Percentiles rank a stretch among this genome's conserved stretches.
These are phyloP conservation scores for Cyberlindnera saturnus DNA, from an alignment of 805 yeast species.

Conservation along the genomic window DNA sequence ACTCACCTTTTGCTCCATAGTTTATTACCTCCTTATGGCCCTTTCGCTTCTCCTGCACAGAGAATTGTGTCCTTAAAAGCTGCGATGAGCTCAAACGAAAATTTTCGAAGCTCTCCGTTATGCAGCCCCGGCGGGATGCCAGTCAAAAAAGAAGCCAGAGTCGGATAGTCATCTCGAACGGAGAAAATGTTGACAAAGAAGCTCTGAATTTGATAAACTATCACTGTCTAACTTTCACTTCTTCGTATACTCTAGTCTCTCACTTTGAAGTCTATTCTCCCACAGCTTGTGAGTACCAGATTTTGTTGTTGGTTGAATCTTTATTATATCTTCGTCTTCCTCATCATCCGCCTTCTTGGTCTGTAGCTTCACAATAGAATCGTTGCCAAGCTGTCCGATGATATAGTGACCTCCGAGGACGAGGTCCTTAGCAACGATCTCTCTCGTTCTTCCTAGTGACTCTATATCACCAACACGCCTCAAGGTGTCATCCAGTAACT, in stretches of 20 bases:
- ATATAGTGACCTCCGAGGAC: conserved; percentile 42
- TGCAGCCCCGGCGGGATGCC: too few species aligned
- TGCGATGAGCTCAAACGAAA: neutral
- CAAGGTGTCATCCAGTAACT: conserved; percentile 55
- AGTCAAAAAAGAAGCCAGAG: too few species aligned
- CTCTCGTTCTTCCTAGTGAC: conserved; percentile 72
- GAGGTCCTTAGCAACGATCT: conserved; percentile 65
- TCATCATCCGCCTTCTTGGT: conserved; percentile 10
- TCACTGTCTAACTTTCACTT: too few species aligned
- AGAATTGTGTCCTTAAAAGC: neutral
- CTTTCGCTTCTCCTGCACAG: neutral
- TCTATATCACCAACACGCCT: conserved; percentile 72
- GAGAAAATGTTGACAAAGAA: too few species aligned
- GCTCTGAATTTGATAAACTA: too few species aligned
- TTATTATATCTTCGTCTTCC: conserved; percentile 19
- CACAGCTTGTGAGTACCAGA: conserved; percentile 20
- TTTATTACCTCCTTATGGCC: neutral
- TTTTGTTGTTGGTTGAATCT: conserved; percentile 23
- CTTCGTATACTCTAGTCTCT: neutral
- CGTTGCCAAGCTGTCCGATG: conserved; percentile 10
- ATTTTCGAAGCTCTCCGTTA: too few species aligned
- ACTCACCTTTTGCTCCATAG: neutral
- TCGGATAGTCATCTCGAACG: too few species aligned
- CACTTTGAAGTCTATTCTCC: conserved; percentile 17
- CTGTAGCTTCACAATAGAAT: conserved; percentile 8